phyloP scores from a whole-genome alignment of 169 alveolate genomes.

The Plasmodium cynomolgi region DNA sequence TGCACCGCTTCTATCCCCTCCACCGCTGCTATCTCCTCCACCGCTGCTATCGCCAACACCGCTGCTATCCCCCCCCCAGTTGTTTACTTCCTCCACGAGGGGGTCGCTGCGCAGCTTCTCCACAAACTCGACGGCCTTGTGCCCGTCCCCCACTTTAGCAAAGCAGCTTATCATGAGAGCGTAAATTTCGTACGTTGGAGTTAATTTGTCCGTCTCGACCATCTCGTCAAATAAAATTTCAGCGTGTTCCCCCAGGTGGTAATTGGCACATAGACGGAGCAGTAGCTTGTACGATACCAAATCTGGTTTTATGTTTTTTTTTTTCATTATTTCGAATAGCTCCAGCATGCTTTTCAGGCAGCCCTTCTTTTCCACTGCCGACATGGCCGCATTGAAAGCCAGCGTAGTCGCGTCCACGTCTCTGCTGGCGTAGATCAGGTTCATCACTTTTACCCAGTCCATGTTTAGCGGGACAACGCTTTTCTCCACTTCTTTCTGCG shows the following conservation, averaged over 20 bases:
- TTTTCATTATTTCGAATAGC: slow-evolving; percentile 64
- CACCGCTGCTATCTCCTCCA: no score
- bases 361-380: slow-evolving; percentile 74
- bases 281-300: slow-evolving; percentile 50
- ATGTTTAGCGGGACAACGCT: slow-evolving; percentile 55
- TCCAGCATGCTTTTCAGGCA: slow-evolving; percentile 48
- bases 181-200: slow-evolving; percentile 65
- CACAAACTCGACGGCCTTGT: slow-evolving; percentile 51
- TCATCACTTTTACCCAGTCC: slow-evolving; percentile 74
- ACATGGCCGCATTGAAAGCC: slow-evolving; percentile 63
- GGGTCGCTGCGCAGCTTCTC: slow-evolving; percentile 71
- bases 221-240: slow-evolving; percentile 66
- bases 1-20: no score
- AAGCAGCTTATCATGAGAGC: slow-evolving; percentile 71
- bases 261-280: slow-evolving; percentile 48
- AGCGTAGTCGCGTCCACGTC: slow-evolving; percentile 58
- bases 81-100: slow-evolving; percentile 16
- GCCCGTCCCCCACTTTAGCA: slow-evolving; percentile 47
- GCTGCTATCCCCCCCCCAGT: no score
- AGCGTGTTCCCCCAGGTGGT: slow-evolving; percentile 59
- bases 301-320: slow-evolving; percentile 74
- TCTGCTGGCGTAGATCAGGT: slow-evolving; percentile 27
- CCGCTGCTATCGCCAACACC: background rate
- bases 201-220: slow-evolving; percentile 60
- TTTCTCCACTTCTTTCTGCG: slow-evolving; percentile 45